Percentiles rank a stretch among this genome's conserved stretches.
Evolutionary conservation across 2,329 filamentous ascomycete species (phyloP).

Genomic region (Ceratocystis lukuohia): DNA sequence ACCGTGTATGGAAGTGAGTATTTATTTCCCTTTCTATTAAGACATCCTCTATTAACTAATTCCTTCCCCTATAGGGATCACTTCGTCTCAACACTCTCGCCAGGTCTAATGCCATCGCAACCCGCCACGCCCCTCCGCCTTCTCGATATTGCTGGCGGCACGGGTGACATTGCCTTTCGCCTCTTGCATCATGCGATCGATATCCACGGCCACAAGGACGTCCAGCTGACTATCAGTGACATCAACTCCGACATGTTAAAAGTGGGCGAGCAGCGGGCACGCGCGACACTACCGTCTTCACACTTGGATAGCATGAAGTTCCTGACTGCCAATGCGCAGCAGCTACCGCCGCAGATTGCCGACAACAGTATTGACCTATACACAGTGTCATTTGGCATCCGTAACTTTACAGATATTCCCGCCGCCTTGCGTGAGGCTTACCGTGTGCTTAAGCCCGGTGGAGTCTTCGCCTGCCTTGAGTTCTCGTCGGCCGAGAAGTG

Average conservation of each 20-base stretch:
- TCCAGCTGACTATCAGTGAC: slow-evolving; percentile 81
- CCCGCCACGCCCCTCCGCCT: slow-evolving; percentile 50
- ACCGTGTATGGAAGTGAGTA: slow-evolving; percentile 76
- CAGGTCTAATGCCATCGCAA: slow-evolving; percentile 44
- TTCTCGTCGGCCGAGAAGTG: slow-evolving; percentile 74
- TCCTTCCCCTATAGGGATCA: slow-evolving; percentile 46
- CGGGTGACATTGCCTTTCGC: slow-evolving; percentile 94
- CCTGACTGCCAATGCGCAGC: slow-evolving; percentile 81
- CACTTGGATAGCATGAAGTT: slow-evolving; percentile 52
- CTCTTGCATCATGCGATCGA: slow-evolving; percentile 78
- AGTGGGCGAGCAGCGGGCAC: slow-evolving; percentile 68
- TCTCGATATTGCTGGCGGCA: slow-evolving; percentile 92
- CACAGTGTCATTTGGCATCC: slow-evolving; percentile 93
- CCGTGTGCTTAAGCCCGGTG: slow-evolving; percentile 82
- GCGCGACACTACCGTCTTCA: slow-evolving; percentile 38
- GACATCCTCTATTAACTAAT: neutral
- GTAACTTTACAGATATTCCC: slow-evolving; percentile 91
- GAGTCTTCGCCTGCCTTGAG: slow-evolving; percentile 91
- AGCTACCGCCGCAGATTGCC: slow-evolving; percentile 49
- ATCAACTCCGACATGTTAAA: slow-evolving; percentile 93
- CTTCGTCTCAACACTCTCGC: slow-evolving; percentile 84
- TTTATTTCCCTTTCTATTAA: slow-evolving; percentile 1
- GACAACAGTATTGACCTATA: slow-evolving; percentile 76
- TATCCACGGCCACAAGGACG: slow-evolving; percentile 60
- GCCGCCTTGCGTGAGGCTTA: slow-evolving; percentile 69